These are phyloP conservation scores for Capsella rubella DNA, from an alignment of 441 rosid genomes.

Conservation along the genomic window DNA sequence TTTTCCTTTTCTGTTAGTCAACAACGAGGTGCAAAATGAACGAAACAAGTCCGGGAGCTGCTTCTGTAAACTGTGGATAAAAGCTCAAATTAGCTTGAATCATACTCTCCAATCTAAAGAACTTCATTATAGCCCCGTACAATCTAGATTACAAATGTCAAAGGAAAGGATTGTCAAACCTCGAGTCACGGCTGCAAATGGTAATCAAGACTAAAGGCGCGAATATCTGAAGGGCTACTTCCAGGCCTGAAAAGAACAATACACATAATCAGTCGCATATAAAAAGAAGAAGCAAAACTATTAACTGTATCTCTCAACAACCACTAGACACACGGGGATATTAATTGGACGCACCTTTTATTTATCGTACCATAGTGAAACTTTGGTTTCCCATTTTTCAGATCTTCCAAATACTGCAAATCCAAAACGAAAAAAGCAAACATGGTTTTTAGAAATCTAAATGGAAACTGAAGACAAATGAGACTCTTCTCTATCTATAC, in stretches of 20 bases:
- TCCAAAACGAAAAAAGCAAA: slow-evolving; percentile 6
- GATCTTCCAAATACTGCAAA: slow-evolving; percentile 82
- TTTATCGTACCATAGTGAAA: slow-evolving; percentile 92
- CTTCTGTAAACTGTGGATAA: slow-evolving; percentile 12
- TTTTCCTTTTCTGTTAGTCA: neutral
- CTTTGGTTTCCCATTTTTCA: slow-evolving; percentile 63
- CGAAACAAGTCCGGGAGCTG: slow-evolving; percentile 24
- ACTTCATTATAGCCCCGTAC: neutral
- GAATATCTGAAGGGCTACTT: slow-evolving; percentile 86
- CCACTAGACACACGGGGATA: neutral
- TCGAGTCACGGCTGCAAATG: slow-evolving; percentile 70
- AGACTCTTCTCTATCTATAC: slow-evolving; percentile 16
- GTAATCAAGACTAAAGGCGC: slow-evolving; percentile 75
- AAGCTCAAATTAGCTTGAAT: slow-evolving; percentile 5
- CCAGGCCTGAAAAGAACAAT: slow-evolving; percentile 73
- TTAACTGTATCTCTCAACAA: neutral
- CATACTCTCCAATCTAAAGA: neutral
- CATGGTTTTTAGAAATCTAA: neutral
- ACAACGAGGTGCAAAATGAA: neutral
- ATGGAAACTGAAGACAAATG: slow-evolving; percentile 9
- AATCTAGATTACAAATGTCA: neutral
- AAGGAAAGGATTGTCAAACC: slow-evolving; percentile 28
- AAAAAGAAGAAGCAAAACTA: neutral
- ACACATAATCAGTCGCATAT: slow-evolving; percentile 6
- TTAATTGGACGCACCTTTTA: slow-evolving; percentile 61